Evolutionary conservation across 2,329 filamentous ascomycete genomes (phyloP), one percentile per base, ranked within the genome.

Genomic region (Fusarium nygamai): DNA sequence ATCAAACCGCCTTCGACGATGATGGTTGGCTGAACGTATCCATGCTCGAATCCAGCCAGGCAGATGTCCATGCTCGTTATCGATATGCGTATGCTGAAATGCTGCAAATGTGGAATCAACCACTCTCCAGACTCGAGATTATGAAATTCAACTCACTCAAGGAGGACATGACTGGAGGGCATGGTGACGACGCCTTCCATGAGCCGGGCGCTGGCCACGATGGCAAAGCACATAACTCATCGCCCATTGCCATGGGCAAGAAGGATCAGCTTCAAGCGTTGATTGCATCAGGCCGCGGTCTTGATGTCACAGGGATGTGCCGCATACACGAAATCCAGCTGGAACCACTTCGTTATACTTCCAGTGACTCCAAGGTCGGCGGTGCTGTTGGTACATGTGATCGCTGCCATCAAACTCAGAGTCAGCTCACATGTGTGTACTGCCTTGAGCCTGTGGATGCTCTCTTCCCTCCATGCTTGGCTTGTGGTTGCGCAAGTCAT

Each of bases 71-170:
- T 72, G 85, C 87, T n/a, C 85, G 84, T 75, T 93, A 92, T 77
- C 88, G 91, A 41, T 88, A 89, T 68, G 86, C 88, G 2, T 93
- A 93, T 75, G 90, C 91, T n/a, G 90, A 92, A 80, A 87, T 93
- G 81, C 85, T 93, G 8, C 91, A 91, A 73, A 88, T 90, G 82
- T 93, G 91, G 91, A 85, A 86, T 5, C 87, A 91, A 64, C 90
- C 90, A 0, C 82, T 92, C 9, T 86, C 89, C 38, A 86, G 91
- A 24, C 85, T 93, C 3, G 91, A 93, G 78, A 88, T 93, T 34
- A 86, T 93, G 82, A 93, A 93, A 77, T 93, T 92, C 77, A 92
- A 92, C 71, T 86, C 89, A 8, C 83, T 92, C 44, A 88, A 88
- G 62, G 87, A 88, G 33, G 85, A 87, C 54, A 76, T 53, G 75